A percentile compares a stretch with the other conserved stretches of the same genome.
These are phyloP conservation scores for Alternaria ethzedia DNA, from an alignment of 2,329 filamentous ascomycete genomes.

Conservation along the genomic window DNA sequence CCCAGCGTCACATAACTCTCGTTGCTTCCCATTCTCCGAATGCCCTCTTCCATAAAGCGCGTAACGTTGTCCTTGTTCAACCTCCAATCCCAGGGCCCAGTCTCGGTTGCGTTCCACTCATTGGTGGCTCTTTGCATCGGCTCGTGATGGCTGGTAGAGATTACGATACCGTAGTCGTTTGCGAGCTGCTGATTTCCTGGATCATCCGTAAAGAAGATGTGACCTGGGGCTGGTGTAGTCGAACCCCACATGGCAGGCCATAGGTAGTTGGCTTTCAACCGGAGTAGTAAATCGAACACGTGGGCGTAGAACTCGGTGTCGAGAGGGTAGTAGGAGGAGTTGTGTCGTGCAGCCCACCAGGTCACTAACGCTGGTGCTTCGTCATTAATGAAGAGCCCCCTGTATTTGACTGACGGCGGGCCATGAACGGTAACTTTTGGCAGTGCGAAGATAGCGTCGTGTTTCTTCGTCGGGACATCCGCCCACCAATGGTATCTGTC, in stretches of 20 bases:
- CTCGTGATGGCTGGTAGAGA: conserved; percentile 74
- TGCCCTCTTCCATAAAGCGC: conserved; percentile 35
- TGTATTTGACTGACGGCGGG: conserved; percentile 68
- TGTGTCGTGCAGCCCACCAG: conserved; percentile 57
- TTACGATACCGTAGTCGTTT: conserved; percentile 73
- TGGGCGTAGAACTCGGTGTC: conserved; percentile 68
- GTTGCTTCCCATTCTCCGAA: conserved; percentile 61
- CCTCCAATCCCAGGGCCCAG: conserved; percentile 38
- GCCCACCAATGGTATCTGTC: conserved; percentile 68
- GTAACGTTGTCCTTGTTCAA: conserved; percentile 32
- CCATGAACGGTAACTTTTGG: conserved; percentile 60
- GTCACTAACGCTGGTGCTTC: conserved; percentile 69
- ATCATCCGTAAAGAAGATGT: conserved; percentile 73
- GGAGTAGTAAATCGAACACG: conserved; percentile 72
- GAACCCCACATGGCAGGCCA: conserved; percentile 71
- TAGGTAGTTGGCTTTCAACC: conserved; percentile 73
- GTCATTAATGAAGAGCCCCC: conserved; percentile 73
- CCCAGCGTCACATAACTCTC: conserved; percentile 68
- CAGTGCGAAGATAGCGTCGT: conserved; percentile 62
- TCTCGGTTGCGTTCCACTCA: conserved; percentile 20
- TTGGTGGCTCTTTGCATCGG: conserved; percentile 67
- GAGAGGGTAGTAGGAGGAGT: conserved; percentile 55
- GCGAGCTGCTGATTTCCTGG: conserved; percentile 69
- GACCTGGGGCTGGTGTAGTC: conserved; percentile 40
- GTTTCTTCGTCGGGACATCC: conserved; percentile 61